These are phyloP conservation scores for Pleurotus giganteus DNA, from an alignment of 768 basidiomycete genomes.

Conservation along the genomic window DNA sequence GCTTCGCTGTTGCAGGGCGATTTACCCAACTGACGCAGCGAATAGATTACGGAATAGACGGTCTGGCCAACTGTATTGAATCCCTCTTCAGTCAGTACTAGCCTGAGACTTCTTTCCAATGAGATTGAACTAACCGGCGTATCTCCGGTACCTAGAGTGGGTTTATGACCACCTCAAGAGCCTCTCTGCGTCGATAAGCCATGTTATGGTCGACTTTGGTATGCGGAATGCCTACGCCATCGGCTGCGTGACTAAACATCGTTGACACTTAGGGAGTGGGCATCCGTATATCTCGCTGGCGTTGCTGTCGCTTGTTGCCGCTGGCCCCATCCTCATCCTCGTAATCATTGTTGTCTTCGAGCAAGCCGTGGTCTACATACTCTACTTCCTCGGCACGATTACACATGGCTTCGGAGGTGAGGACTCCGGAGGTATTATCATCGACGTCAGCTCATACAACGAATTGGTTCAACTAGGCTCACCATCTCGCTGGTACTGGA, in stretches of 20 bases:
- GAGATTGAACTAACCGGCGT: not conserved
- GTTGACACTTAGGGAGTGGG: not conserved
- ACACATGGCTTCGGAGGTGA: constrained; percentile 5
- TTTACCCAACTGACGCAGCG: not conserved
- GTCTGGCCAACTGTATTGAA: constrained; percentile 1
- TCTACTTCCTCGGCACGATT: not conserved
- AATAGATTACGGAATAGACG: constrained; percentile 2
- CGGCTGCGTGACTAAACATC: not conserved
- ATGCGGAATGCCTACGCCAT: not conserved
- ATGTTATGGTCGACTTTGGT: not conserved
- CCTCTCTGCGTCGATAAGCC: not conserved
- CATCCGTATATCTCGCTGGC: constrained; percentile 1
- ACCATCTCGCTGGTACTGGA: constrained; percentile 8
- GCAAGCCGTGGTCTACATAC: not conserved
- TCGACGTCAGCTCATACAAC: too few species aligned
- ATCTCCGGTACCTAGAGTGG: not conserved
- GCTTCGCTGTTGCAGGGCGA: not conserved
- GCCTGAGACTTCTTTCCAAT: not conserved
- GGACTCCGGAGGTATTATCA: too few species aligned
- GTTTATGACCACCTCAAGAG: constrained; percentile 2
- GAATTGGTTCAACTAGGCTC: not conserved
- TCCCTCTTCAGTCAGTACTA: not conserved
- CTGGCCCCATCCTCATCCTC: constrained; percentile 1
- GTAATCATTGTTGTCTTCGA: constrained; percentile 3
- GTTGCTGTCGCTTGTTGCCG: not conserved